These are phyloP conservation scores for Pyrus bretschneideri DNA, from an alignment of 306 rosid species.

Conservation along the genomic window DNA sequence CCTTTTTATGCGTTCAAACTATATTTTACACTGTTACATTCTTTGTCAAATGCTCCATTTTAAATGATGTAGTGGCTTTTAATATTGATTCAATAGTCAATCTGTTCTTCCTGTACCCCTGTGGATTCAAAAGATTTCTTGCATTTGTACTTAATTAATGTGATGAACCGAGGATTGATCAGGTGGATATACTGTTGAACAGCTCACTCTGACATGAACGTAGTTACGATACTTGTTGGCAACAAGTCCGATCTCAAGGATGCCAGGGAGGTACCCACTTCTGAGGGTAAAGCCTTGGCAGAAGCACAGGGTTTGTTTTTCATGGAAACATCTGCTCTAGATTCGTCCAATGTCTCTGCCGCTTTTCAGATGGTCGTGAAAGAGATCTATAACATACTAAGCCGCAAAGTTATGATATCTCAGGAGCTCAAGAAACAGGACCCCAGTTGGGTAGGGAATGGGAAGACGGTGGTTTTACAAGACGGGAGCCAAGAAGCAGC, in stretches of 20 bases:
- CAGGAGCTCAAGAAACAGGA: slow-evolving; percentile 74
- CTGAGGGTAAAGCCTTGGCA: slow-evolving; percentile 86
- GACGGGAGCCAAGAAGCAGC: slow-evolving; percentile 42
- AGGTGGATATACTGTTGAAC: slow-evolving; percentile 44
- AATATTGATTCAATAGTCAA: not conserved
- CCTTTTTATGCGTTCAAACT: not conserved
- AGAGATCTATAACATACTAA: slow-evolving; percentile 86
- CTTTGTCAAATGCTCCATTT: not conserved
- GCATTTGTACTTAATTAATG: slow-evolving; percentile 19
- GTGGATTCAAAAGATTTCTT: not conserved
- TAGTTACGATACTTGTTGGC: slow-evolving; percentile 88
- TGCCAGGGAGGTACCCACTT: slow-evolving; percentile 82
- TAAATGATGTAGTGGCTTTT: not conserved
- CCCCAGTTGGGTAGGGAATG: slow-evolving; percentile 46
- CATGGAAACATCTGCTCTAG: slow-evolving; percentile 97
- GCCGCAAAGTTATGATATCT: slow-evolving; percentile 89
- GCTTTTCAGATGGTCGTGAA: slow-evolving; percentile 91
- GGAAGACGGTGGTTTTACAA: slow-evolving; percentile 70
- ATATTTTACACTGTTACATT: not conserved
- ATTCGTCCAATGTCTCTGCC: slow-evolving; percentile 78
- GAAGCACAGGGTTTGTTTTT: slow-evolving; percentile 93
- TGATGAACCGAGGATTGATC: slow-evolving; percentile 40
- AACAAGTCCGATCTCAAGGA: slow-evolving; percentile 95
- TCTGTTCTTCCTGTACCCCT: not conserved
- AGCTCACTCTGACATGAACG: slow-evolving; percentile 99